Base-by-base conservation (phyloP, 805 yeast species). In the Starmerella sp. region DNA sequence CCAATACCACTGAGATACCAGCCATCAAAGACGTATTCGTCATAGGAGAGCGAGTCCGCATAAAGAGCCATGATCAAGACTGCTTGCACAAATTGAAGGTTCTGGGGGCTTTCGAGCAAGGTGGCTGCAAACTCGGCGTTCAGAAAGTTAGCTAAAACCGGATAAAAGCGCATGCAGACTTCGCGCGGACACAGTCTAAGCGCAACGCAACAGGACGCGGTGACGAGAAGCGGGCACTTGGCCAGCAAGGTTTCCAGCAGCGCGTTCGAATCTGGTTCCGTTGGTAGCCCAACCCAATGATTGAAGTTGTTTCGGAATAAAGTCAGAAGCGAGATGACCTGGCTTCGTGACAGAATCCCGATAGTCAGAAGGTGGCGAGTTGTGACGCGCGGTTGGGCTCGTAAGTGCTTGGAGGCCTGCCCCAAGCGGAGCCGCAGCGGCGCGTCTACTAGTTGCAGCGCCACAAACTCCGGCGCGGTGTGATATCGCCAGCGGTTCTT, bases 261-360 rank as follows among this genome's bases (percentile, higher is more conserved):
- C 37, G 69, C 71, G 17, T 70, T 75, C 0, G 82, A 74, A 5
- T 80, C 65, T 13, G 70, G 71, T 10, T 46, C 39, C 34, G 76
- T 75, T 0, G 90, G 88, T 51, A 85, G 79, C 53, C 85, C 79
- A 3, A 84, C 80, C 95, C 95, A 86, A 34, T 87, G 74, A 5
- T 89, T 87, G 63, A 82, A 85, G 62, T 83, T 75, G 49, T 80
- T 78, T 44, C 84, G 71, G 65, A 85, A 86, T 48, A 76, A 77
- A 52, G 73, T 74, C 59, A 85, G 68, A 41, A 84, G 67, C 15
- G 72, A 71, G 6, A 75, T 60, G 0, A 80, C 79, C 59, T 82
- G 81, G 3, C 68, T 66, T 42, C 72, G 62, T 1, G 78, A 63
- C 14, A 86, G 62, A 5, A 83, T 67, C 1, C 79, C 78, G 30